Base-by-base conservation (phyloP, 768 basidiomycete species). In the Hemileccinum impolitum region DNA sequence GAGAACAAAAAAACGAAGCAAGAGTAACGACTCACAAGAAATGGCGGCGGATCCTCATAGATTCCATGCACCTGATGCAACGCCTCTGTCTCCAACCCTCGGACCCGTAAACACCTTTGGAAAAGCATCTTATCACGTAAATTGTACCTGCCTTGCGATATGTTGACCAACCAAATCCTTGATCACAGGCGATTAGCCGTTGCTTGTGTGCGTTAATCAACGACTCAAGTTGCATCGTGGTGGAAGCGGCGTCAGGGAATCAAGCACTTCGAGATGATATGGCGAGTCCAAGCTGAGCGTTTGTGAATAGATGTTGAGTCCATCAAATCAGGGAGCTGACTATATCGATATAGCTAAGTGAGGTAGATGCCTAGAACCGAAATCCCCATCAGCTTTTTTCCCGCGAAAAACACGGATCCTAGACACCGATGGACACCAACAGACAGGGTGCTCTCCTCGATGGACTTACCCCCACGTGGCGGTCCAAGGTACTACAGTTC, bases 161-260 rank as follows among this genome's bases (percentile, higher is more conserved):
- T 91, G 90, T 61, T 92, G 90, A 2, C 88, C 82, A 9, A 92
- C 87, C 47, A 92, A 70, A 6, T 80, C 77, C 64, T 90, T 90
- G 70, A 92, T 87, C 35, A 89, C 84, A 15, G 78, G 78, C 10
- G 90, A 90, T 87, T 55, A 85, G 70, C 31, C 90, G 81, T 62
- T 92, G 90, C 68, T 92, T 92, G 67, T 91, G 88, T 6, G 92
- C 84, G 62, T 91, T 93, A 70, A 92, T 89, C 49, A 93, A 68
- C 5, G 90, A 88, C 58, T 92, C 89, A 23, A 93, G 77, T 52
- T 84, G 80, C 74, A 91, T 88, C n/a, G 79, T 78, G 1, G 80
- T 0, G 89, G 90, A 4, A 91, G 78, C 9, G 84, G 78, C 4
- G 81, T 75, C 6, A 93, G 76, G 12, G 82, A 74, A 1, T 81